phyloP scores from a whole-genome alignment of 176 grass and related monocot species.

The Elaeis guineensis region DNA sequence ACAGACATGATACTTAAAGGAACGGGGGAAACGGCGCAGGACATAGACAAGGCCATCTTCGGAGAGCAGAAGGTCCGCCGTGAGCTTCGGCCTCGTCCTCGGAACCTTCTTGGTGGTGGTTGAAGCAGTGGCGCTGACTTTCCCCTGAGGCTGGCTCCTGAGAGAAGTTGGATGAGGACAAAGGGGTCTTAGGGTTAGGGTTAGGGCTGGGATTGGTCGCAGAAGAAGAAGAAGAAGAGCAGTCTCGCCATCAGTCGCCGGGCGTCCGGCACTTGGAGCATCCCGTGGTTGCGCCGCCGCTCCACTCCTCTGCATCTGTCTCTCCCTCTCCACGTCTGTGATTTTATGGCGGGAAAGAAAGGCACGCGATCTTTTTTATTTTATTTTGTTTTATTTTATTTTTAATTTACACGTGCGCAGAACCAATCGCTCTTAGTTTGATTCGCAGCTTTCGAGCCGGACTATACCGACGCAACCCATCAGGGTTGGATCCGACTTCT shows the following conservation, averaged over 20 bases:
- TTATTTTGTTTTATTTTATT: too few species aligned
- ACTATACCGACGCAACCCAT: too few species aligned
- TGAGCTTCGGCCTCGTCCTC: conserved; percentile 55
- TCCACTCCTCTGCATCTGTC: not conserved
- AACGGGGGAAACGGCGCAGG: conserved; percentile 59
- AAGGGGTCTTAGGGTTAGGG: conserved; percentile 14
- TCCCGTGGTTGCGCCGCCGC: conserved; percentile 21
- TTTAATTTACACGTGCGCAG: too few species aligned
- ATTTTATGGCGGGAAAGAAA: not conserved
- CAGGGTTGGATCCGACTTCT: too few species aligned
- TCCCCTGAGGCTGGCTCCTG: conserved; percentile 10
- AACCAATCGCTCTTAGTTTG: too few species aligned
- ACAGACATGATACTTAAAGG: conserved; percentile 54
- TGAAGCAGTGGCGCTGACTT: not conserved
- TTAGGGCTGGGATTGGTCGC: conserved; percentile 18
- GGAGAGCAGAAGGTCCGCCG: conserved; percentile 62
- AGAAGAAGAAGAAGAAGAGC: conserved; percentile 29
- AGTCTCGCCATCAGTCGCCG: conserved; percentile 73
- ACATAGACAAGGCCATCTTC: conserved; percentile 64
- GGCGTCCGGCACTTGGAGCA: conserved; percentile 70
- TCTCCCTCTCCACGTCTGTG: not conserved
- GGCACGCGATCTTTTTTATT: too few species aligned
- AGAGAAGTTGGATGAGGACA: conserved; percentile 18
- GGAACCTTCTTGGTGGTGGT: conserved; percentile 29
- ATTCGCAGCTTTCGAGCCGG: too few species aligned